Evolutionary conservation across 768 basidiomycete species (phyloP).

Genomic region (Boletus coccyginus): DNA sequence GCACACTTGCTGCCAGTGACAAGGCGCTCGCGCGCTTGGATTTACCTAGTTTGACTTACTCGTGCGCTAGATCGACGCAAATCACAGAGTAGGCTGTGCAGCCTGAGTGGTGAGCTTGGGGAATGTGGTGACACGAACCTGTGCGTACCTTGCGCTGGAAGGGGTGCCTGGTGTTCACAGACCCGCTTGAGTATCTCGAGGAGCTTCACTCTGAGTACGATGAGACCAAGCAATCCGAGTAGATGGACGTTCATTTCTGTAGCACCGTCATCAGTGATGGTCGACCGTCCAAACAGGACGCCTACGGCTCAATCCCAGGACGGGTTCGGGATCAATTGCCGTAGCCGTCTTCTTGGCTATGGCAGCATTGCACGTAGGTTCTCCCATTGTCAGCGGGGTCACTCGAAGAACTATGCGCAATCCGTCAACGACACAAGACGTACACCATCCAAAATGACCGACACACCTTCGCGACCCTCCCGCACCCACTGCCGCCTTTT

Average conservation of each 20-base stretch:
- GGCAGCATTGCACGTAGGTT: background rate
- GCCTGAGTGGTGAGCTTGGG: background rate
- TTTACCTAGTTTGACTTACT: conserved; percentile 80
- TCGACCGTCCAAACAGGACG: background rate
- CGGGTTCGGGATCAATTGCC: conserved; percentile 26
- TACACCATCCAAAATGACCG: background rate
- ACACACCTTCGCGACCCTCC: conserved; percentile 44
- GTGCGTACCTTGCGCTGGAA: conserved; percentile 47
- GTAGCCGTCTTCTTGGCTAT: background rate
- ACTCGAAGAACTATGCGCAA: conserved; percentile 5
- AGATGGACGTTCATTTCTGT: conserved; percentile 58
- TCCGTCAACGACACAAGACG: background rate
- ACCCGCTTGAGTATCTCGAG: conserved; percentile 64
- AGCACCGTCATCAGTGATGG: background rate
- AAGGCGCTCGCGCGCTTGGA: conserved; percentile 60
- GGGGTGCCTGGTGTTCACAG: conserved; percentile 46
- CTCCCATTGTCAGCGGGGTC: conserved; percentile 19
- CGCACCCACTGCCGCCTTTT: conserved; percentile 25
- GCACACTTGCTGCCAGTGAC: conserved; percentile 51
- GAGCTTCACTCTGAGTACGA: conserved; percentile 62
- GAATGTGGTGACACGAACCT: background rate
- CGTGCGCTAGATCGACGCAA: conserved; percentile 73
- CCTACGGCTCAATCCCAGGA: conserved; percentile 57
- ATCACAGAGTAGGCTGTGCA: conserved; percentile 54
- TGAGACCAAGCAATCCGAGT: conserved; percentile 66